These are phyloP conservation scores for Phytopythium aichiense DNA, from an alignment of 352 stramenopile genomes.

Conservation along the genomic window DNA sequence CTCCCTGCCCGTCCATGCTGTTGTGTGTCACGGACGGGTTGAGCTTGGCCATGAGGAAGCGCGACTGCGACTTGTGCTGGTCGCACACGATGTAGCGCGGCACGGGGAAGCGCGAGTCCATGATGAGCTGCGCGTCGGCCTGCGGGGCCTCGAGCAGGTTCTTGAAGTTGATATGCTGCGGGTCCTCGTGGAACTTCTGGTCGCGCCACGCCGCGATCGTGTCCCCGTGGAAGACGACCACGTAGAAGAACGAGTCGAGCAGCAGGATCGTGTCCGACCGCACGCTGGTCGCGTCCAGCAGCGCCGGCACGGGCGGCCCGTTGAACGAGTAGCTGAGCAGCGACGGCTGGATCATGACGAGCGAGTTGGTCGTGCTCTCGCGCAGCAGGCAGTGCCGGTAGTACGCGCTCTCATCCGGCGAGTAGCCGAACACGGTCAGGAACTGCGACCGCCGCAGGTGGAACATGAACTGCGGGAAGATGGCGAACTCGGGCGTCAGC, in stretches of 20 bases:
- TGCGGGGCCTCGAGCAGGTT: conserved; percentile 97
- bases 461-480: conserved; percentile 99
- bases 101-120: conserved; percentile 98
- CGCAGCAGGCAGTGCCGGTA: conserved; percentile 94
- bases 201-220: conserved; percentile 99
- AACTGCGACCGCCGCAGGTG: conserved; percentile 99
- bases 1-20: conserved; percentile 90
- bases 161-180: conserved; percentile 97
- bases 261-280: conserved; percentile 98
- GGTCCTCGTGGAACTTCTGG: conserved; percentile 93
- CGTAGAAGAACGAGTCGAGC: conserved; percentile 99
- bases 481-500: conserved; percentile 95
- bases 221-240: conserved; percentile 99
- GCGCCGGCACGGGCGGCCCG: conserved; percentile 85
- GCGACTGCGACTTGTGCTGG: conserved; percentile 98
- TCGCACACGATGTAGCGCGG: conserved; percentile 99
- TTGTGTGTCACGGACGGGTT: conserved; percentile 98
- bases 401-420: conserved; percentile 97
- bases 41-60: conserved; percentile 99
- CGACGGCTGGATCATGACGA: conserved; percentile 99
- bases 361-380: conserved; percentile 97
- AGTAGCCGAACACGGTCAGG: conserved; percentile 99
- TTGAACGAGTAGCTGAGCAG: conserved; percentile 98
- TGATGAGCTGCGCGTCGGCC: conserved; percentile 98
- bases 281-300: conserved; percentile 90